Percentiles rank a stretch among this genome's conserved stretches.
Evolutionary conservation across 257 asterid genomes (phyloP).

Genomic region (Solanum peruvianum): DNA sequence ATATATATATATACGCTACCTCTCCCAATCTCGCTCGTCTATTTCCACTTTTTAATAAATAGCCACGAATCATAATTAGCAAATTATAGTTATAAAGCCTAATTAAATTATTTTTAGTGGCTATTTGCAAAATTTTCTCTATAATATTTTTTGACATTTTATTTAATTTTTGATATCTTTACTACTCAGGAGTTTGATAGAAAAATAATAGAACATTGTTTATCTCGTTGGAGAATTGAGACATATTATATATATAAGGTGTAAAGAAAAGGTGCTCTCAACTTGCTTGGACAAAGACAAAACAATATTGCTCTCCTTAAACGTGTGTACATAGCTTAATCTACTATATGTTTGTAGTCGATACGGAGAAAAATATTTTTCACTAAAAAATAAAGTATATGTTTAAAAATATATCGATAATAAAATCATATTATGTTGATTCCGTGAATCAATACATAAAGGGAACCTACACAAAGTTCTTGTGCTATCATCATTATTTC

Average conservation of each 20-base stretch:
- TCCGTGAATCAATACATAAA: background rate
- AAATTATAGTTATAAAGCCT: too few species aligned
- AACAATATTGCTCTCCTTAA: background rate
- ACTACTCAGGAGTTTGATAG: background rate
- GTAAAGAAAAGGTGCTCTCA: background rate
- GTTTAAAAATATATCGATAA: background rate
- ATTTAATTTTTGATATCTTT: background rate
- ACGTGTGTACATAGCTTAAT: background rate
- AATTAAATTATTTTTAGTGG: too few species aligned
- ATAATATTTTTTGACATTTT: background rate
- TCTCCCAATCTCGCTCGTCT: too few species aligned
- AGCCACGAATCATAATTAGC: too few species aligned
- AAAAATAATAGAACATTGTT: background rate
- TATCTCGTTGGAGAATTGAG: background rate
- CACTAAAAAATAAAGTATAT: fast-evolving
- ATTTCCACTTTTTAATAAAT: too few species aligned
- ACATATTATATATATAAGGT: background rate
- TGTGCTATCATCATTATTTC: background rate
- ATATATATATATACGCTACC: too few species aligned
- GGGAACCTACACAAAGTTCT: background rate
- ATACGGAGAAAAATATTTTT: background rate
- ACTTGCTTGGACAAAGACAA: background rate
- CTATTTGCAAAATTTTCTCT: too few species aligned
- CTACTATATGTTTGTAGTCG: background rate
- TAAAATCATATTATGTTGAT: background rate